Evolutionary conservation across 1,139 yeast genomes (phyloP).

Genomic region (Yamadazyma jaroonii): DNA sequence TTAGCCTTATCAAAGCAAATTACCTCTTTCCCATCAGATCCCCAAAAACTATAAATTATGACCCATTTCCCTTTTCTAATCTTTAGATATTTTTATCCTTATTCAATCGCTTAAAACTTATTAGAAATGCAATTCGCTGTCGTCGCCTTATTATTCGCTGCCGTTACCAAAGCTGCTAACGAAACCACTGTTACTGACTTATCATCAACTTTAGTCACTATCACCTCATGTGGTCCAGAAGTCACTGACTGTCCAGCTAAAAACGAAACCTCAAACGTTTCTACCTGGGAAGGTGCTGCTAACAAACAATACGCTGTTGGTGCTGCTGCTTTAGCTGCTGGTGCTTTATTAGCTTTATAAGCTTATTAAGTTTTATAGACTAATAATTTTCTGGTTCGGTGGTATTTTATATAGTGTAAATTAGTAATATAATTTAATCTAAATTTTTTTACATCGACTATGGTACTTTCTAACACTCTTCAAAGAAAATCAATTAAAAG

Average conservation of each 20-base stretch:
- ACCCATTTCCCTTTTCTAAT: not conserved
- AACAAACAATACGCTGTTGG: conserved; percentile 40
- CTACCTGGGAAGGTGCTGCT: conserved; percentile 39
- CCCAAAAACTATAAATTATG: not conserved
- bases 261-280: conserved; percentile 30
- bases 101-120: conserved; percentile 16
- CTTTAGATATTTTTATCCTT: conserved; percentile 6
- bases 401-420: conserved; percentile 13
- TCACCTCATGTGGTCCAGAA: conserved; percentile 39
- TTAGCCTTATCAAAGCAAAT: not conserved
- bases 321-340: conserved; percentile 51
- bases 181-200: conserved; percentile 37
- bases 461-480: not conserved
- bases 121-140: conserved; percentile 44
- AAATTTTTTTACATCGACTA: not conserved
- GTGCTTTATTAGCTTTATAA: conserved; percentile 53
- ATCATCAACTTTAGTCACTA: conserved; percentile 35
- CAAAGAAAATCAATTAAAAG: too few relatives aligned
- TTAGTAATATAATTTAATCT: conserved; percentile 9
- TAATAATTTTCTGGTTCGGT: conserved; percentile 7
- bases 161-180: conserved; percentile 36
- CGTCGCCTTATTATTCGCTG: conserved; percentile 44
- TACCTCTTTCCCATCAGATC: not conserved
- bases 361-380: conserved; percentile 9
- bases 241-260: conserved; percentile 42